A percentile compares a stretch with the other conserved stretches of the same genome.
Conservation (phyloP, 441 rosid species). For the Erodium moschatum region DNA sequence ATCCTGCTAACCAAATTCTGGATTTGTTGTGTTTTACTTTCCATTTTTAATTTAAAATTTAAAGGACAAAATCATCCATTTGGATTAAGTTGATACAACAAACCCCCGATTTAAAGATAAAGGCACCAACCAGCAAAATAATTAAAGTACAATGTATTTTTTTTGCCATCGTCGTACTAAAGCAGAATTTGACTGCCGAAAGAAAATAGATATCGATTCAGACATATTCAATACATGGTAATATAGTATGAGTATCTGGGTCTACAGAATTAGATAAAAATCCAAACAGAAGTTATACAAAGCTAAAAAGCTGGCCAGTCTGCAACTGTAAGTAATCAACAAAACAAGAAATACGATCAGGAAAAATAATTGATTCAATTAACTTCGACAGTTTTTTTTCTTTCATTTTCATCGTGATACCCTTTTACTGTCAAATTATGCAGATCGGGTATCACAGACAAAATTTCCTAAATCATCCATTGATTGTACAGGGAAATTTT, state of each 20-base stretch:
- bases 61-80: too few relatives aligned
- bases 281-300: background rate
- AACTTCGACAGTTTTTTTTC: background rate
- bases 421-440: background rate
- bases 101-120: too few relatives aligned
- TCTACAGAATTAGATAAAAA: background rate
- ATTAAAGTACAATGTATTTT: too few relatives aligned
- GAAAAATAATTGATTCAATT: background rate
- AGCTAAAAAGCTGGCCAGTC: background rate
- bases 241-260: background rate
- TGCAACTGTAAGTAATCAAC: background rate
- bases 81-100: too few relatives aligned
- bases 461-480: background rate
- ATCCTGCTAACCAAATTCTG: too few relatives aligned
- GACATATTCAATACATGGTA: background rate
- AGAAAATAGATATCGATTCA: background rate
- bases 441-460: background rate
- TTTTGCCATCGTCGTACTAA: too few relatives aligned
- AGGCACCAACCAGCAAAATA: too few relatives aligned
- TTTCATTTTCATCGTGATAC: background rate
- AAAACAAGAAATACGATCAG: background rate
- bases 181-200: too few relatives aligned
- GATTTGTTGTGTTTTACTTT: too few relatives aligned
- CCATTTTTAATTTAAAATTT: too few relatives aligned
- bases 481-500: constrained; percentile 2